phyloP scores from a whole-genome alignment of 2,329 filamentous ascomycete genomes.

The Emmonsia crescens region DNA sequence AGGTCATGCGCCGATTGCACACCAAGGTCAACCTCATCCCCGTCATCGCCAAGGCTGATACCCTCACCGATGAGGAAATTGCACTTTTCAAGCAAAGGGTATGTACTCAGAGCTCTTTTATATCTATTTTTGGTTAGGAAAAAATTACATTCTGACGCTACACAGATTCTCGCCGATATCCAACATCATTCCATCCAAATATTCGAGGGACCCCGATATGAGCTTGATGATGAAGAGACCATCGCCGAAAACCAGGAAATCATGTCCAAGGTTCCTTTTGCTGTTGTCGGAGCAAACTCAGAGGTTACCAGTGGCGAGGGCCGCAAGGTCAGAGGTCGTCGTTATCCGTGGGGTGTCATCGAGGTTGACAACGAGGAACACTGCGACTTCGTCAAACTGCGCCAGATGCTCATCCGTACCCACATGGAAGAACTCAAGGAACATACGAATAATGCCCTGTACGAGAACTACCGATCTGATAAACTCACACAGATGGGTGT shows the following conservation, averaged over 20 bases:
- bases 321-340: constrained; percentile 87
- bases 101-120: constrained; percentile 35
- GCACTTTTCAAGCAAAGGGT: constrained; percentile 90
- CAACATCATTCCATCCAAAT: constrained; percentile 96
- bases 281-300: constrained; percentile 90
- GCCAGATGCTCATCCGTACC: constrained; percentile 98
- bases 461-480: constrained; percentile 99
- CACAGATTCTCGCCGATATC: constrained; percentile 89
- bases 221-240: constrained; percentile 97
- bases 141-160: constrained; percentile 18
- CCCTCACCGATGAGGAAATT: constrained; percentile 94
- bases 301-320: constrained; percentile 88
- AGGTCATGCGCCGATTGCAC: constrained; percentile 98
- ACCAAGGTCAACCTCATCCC: constrained; percentile 99
- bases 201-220: constrained; percentile 96
- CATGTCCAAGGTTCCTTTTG: constrained; percentile 99
- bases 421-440: constrained; percentile 99
- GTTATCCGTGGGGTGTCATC: constrained; percentile 96
- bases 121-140: not conserved
- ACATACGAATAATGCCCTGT: constrained; percentile 97
- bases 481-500: constrained; percentile 99
- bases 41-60: constrained; percentile 97
- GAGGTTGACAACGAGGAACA: constrained; percentile 99
- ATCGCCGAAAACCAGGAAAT: constrained; percentile 99
- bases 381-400: constrained; percentile 98